Evolutionary conservation across 2,329 filamentous ascomycete genomes (phyloP).

Genomic region (Escovopsis weberi): DNA sequence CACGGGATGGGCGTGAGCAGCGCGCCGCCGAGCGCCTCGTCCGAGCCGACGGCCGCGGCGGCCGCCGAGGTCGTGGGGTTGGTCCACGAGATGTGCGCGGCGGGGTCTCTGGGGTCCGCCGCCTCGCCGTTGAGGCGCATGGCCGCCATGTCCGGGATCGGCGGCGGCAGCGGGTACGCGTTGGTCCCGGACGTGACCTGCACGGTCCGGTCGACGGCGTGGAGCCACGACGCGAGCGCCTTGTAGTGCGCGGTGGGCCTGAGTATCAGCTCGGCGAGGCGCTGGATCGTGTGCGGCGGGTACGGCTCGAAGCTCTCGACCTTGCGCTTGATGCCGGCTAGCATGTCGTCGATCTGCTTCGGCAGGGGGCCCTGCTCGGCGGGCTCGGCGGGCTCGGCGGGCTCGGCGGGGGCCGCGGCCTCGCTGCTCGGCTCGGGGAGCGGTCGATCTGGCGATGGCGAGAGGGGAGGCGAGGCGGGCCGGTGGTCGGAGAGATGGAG

Average conservation of each 20-base stretch:
- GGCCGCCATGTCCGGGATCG: conserved; percentile 42
- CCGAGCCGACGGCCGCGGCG: conserved; percentile 45
- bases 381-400: conserved; percentile 9
- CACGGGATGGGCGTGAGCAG: conserved; percentile 89
- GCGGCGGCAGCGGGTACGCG: conserved; percentile 67
- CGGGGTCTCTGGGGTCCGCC: conserved; percentile 24
- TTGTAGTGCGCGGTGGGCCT: conserved; percentile 66
- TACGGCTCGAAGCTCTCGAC: conserved; percentile 55
- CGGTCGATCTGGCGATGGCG: conserved; percentile 27
- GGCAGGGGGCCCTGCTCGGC: conserved; percentile 39
- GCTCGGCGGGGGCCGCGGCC: conserved; percentile 36
- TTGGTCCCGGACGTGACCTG: conserved; percentile 74
- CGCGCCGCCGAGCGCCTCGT: conserved; percentile 81
- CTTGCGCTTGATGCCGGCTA: conserved; percentile 44
- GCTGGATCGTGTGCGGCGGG: conserved; percentile 86
- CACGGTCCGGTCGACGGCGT: conserved; percentile 80
- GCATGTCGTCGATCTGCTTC: conserved; percentile 45
- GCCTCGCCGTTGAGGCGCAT: conserved; percentile 47
- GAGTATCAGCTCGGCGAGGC: conserved; percentile 74
- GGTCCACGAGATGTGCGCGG: conserved; percentile 29
- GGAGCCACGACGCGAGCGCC: conserved; percentile 69
- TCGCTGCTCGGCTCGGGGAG: conserved; percentile 55
- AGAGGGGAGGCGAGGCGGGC: conserved; percentile 30
- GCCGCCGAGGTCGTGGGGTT: conserved; percentile 24
- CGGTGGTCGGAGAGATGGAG: conserved; percentile 24